Conservation (phyloP, 225 moss, liverwort and hornwort species). For the Takakia lepidozioides region DNA sequence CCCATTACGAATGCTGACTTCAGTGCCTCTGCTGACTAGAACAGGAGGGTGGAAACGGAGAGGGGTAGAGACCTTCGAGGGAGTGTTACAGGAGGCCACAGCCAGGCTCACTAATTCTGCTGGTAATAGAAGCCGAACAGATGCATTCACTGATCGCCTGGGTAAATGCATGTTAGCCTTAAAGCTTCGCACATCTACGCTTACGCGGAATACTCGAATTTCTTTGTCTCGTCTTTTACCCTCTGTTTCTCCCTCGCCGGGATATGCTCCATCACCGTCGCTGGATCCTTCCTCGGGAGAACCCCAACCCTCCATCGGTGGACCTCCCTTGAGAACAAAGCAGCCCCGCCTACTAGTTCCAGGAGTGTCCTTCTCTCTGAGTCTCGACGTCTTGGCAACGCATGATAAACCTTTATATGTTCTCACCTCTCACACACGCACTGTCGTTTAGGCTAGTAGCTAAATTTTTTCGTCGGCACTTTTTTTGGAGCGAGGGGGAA, state of each 20-base stretch:
- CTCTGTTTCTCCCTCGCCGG: not conserved
- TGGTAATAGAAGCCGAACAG: slow-evolving; percentile 29
- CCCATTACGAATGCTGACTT: slow-evolving; percentile 35
- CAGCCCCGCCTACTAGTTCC: no score
- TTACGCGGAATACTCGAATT: slow-evolving; percentile 23
- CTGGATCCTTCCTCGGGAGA: no score
- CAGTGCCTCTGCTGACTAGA: slow-evolving; percentile 20
- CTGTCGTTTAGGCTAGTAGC: no score
- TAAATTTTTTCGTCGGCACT: no score
- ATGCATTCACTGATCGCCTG: slow-evolving; percentile 21
- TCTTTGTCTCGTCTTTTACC: slow-evolving; percentile 9
- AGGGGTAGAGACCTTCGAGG: slow-evolving; percentile 28
- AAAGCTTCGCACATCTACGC: slow-evolving; percentile 37
- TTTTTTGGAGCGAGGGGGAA: no score
- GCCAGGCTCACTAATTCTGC: slow-evolving; percentile 23
- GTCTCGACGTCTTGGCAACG: no score
- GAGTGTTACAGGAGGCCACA: slow-evolving; percentile 11
- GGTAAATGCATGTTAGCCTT: slow-evolving; percentile 27
- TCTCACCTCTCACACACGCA: no score
- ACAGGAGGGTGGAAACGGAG: slow-evolving; percentile 36
- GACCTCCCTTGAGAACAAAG: no score
- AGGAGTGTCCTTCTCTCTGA: no score
- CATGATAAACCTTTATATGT: no score
- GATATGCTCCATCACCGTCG: no score
- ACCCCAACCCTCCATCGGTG: no score